Conservation (phyloP, 257 asterid species). For the Solanum virginianum region DNA sequence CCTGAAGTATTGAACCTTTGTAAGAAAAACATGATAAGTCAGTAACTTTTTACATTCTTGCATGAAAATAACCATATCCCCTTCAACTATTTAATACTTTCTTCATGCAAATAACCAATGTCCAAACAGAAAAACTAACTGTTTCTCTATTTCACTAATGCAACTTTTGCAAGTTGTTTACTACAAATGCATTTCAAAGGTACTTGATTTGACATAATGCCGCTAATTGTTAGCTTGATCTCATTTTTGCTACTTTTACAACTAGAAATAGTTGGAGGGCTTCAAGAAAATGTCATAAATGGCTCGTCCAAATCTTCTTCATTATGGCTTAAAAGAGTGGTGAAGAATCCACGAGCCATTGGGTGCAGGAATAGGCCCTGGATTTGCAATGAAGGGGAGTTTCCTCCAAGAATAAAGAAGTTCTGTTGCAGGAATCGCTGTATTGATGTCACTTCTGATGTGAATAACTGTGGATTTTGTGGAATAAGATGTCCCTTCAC, state of each 20-base stretch:
- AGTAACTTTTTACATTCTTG: neutral
- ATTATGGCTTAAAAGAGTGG: conserved; percentile 20
- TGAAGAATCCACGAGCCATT: conserved; percentile 16
- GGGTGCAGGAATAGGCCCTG: conserved; percentile 57
- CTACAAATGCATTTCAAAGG: neutral
- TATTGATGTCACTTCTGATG: conserved; percentile 39
- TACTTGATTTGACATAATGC: neutral
- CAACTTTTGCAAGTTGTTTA: neutral
- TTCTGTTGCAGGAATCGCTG: conserved; percentile 56
- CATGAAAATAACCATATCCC: neutral
- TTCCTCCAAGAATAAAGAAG: conserved; percentile 12
- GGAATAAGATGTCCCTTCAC: conserved; percentile 51
- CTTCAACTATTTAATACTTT: neutral
- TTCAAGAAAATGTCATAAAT: conserved; percentile 8
- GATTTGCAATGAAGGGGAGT: conserved; percentile 33
- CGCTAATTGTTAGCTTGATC: neutral
- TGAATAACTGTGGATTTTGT: conserved; percentile 56
- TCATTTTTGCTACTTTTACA: neutral
- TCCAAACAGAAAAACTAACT: neutral
- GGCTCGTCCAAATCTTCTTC: conserved; percentile 13
- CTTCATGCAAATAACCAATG: neutral
- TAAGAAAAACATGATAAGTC: neutral
- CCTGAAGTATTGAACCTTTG: neutral
- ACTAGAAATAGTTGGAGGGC: neutral
- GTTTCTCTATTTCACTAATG: neutral